These are phyloP conservation scores for Coemansia sp. DNA, from an alignment of 192 early-diverging fungal species.

Conservation along the genomic window DNA sequence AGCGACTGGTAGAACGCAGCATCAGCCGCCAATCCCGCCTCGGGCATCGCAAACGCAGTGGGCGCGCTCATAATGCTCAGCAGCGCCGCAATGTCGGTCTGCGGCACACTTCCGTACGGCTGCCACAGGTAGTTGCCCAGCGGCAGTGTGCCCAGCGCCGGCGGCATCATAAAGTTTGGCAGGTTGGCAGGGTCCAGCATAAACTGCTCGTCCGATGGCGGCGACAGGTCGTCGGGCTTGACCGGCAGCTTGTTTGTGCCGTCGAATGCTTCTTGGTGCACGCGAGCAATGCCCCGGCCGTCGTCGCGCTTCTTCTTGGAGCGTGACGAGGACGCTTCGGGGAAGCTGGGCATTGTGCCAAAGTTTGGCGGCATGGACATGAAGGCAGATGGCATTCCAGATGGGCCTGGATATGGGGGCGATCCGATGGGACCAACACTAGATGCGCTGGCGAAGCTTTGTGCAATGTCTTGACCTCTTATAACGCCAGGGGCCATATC, in stretches of 20 bases:
- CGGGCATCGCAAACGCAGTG: background rate
- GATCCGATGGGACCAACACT: no score
- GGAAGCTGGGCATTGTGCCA: background rate
- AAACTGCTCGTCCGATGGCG: conserved; percentile 39
- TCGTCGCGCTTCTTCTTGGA: conserved; percentile 37
- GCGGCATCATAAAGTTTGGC: conserved; percentile 49
- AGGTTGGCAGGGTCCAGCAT: conserved; percentile 47
- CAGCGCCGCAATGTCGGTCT: conserved; percentile 21
- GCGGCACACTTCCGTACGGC: conserved; percentile 5
- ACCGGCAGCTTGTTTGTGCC: conserved; percentile 52
- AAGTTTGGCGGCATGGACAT: background rate
- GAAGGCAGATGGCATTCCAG: no score
- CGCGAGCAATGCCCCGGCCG: conserved; percentile 30
- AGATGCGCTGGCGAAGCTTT: no score
- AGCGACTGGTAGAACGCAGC: conserved; percentile 36
- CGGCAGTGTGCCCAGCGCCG: conserved; percentile 5
- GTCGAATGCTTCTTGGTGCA: conserved; percentile 52
- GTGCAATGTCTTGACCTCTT: no score
- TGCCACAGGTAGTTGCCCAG: background rate
- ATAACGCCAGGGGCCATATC: no score
- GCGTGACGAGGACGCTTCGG: background rate
- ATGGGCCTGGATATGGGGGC: no score
- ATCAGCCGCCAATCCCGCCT: background rate
- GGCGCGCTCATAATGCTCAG: conserved; percentile 29
- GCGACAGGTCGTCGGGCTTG: conserved; percentile 43